Base-by-base conservation (phyloP, 805 yeast genomes). In the Lipomyces starkeyi region DNA sequence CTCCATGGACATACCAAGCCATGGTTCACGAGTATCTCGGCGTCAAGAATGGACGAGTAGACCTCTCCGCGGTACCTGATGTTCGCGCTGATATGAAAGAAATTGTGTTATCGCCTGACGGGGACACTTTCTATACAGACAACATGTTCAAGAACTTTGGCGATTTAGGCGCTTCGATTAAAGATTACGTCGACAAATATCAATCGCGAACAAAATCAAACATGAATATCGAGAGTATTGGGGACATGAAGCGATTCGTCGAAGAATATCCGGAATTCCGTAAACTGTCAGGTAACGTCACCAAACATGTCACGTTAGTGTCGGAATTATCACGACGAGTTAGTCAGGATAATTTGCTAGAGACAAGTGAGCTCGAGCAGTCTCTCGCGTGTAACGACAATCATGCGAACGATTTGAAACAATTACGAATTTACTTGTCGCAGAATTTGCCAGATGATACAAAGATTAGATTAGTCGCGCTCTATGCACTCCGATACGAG, bases 1-100 rank as follows among this genome's bases (percentile, higher is more conserved):
- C 89, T 53, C 99, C 98, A 1, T 95, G 99, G 99, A 93, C 99
- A 0, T 95, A 92, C 79, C 98, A 94, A 76, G 91, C 97, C 1
- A 94, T 95, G 98, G 91, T 95, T 20, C 97, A 94, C 77, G 98
- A 96, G 77, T 84, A 93, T 27, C 81, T 95, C 37, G 97, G 94
- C 1, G 91, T 95, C 67, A 80, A 83, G 43, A 89, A 92, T 75
- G 94, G 95, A 73, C 85, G 93, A 1, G 97, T 92, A 3, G 89
- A 87, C 73, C 77, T 93, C 47, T 81, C 88, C 0, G 74, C 78
- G 0, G 83, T 86, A 1, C 85, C 89, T 1, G 87, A 84, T 71
- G 80, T 87, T 67, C 78, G 87, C 69, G 78, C 84, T n/a, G 91
- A 88, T 55, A 79, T 89, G 68, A 78, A 81, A 64, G 89, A 89